Evolutionary conservation across 192 early-diverging fungal species (phyloP).

Genomic region (Cladochytrium replicatum): DNA sequence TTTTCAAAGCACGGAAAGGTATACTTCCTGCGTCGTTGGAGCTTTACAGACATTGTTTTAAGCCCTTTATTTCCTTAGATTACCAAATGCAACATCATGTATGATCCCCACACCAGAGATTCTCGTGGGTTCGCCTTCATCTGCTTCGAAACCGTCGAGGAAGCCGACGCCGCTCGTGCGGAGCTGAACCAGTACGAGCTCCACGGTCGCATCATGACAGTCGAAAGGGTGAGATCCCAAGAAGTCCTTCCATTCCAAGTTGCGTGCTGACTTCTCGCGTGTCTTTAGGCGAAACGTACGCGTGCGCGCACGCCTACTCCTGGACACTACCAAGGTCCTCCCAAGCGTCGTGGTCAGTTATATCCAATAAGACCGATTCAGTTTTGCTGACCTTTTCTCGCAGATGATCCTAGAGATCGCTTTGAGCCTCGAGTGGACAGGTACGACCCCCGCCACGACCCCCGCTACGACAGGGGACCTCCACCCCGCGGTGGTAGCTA

Average conservation of each 20-base stretch:
- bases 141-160: slow-evolving; percentile 18
- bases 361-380: not conserved
- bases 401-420: slow-evolving; percentile 16
- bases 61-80: slow-evolving; percentile 28
- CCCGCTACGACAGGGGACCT: slow-evolving; percentile 20
- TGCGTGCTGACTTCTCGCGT: not conserved
- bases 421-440: too few species aligned
- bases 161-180: slow-evolving; percentile 30
- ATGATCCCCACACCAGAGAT: slow-evolving; percentile 67
- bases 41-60: not conserved
- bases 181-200: slow-evolving; percentile 23
- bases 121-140: slow-evolving; percentile 56
- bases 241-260: not conserved
- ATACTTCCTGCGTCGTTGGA: not conserved
- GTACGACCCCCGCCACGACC: slow-evolving; percentile 26
- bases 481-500: slow-evolving; percentile 19
- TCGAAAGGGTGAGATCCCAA: slow-evolving; percentile 29
- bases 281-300: slow-evolving; percentile 51
- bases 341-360: slow-evolving; percentile 38
- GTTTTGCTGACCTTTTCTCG: slow-evolving; percentile 5
- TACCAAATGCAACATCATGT: slow-evolving; percentile 60
- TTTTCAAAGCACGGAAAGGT: slow-evolving; percentile 69
- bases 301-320: slow-evolving; percentile 68
- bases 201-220: slow-evolving; percentile 24
- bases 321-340: slow-evolving; percentile 68